phyloP scores from a whole-genome alignment of 2,329 filamentous ascomycete species.

The Lasiodiplodia hormozganensis region DNA sequence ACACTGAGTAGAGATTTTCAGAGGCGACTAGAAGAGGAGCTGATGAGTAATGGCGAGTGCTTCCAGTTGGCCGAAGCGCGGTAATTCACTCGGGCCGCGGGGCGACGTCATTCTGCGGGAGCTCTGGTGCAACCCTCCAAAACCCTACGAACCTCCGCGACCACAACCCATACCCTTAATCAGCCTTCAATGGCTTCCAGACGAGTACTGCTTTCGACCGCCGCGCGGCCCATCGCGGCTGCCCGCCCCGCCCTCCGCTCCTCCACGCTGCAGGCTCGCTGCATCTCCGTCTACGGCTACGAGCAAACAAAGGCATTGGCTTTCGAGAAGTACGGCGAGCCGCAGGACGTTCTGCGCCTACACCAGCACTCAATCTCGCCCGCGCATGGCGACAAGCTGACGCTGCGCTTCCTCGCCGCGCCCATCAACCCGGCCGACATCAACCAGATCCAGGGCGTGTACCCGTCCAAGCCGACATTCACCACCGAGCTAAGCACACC shows the following conservation, averaged over 20 bases:
- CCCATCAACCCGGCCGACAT: conserved; percentile 98
- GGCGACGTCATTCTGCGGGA: conserved; percentile 24
- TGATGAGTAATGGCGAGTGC: background rate
- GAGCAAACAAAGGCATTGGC: conserved; percentile 84
- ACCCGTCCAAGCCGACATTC: conserved; percentile 84
- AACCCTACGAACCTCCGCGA: conserved; percentile 5
- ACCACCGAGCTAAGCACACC: conserved; percentile 77
- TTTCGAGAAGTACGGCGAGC: conserved; percentile 77
- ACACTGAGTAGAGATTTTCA: background rate
- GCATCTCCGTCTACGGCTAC: conserved; percentile 74
- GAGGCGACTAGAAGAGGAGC: background rate
- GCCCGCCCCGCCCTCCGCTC: conserved; percentile 20
- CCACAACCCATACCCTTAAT: background rate
- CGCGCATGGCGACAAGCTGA: conserved; percentile 71
- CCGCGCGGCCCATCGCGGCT: conserved; percentile 36
- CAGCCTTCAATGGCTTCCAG: conserved; percentile 17
- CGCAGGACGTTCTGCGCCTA: conserved; percentile 71
- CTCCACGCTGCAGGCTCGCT: conserved; percentile 43
- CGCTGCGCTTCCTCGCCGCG: conserved; percentile 85
- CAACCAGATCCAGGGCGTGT: conserved; percentile 97
- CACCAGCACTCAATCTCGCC: conserved; percentile 81
- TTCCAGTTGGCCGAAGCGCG: conserved; percentile 29
- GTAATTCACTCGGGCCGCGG: conserved; percentile 15
- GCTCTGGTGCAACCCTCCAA: conserved; percentile 18
- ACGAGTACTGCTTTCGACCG: conserved; percentile 10